Percentiles rank a stretch among this genome's conserved stretches.
These are phyloP conservation scores for Hirschioporus abietinus DNA, from an alignment of 768 basidiomycete genomes.

Conservation along the genomic window DNA sequence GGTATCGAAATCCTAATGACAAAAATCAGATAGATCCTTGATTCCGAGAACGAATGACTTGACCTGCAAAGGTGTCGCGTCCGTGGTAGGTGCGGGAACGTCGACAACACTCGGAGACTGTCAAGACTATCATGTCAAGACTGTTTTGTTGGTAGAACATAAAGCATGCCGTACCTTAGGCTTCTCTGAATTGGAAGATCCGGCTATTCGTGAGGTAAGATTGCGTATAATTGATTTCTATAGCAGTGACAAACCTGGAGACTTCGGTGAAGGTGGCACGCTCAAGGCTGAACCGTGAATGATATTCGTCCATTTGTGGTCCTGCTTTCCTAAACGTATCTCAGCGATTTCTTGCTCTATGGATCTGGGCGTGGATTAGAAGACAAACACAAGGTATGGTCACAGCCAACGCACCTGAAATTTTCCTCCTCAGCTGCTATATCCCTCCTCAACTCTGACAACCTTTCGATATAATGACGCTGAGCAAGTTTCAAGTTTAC, in stretches of 20 bases:
- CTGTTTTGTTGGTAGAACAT: not conserved
- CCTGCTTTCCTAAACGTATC: conserved; percentile 51
- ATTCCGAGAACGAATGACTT: not conserved
- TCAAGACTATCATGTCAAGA: not conserved
- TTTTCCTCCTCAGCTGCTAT: conserved; percentile 69
- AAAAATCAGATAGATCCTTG: not conserved
- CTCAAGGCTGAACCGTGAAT: conserved; percentile 13
- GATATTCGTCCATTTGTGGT: conserved; percentile 20
- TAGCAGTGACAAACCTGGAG: not conserved
- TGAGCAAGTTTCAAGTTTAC: conserved; percentile 68
- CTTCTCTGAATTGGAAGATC: not conserved
- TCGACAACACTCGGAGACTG: not conserved
- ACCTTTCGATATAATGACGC: conserved; percentile 63
- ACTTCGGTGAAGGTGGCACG: not conserved
- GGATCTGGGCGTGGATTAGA: conserved; percentile 33
- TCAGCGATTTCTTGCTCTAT: conserved; percentile 72
- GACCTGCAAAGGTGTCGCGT: not conserved
- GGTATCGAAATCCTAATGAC: not conserved
- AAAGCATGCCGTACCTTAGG: not conserved
- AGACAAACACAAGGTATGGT: conserved; percentile 2
- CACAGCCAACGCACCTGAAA: conserved; percentile 55
- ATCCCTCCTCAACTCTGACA: conserved; percentile 64
- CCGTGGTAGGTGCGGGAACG: not conserved
- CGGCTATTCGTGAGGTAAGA: not conserved
- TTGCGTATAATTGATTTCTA: not conserved